Evolutionary conservation across 768 basidiomycete genomes (phyloP), one percentile per base, ranked within the genome.

Genomic region (Lyophyllum atratum): DNA sequence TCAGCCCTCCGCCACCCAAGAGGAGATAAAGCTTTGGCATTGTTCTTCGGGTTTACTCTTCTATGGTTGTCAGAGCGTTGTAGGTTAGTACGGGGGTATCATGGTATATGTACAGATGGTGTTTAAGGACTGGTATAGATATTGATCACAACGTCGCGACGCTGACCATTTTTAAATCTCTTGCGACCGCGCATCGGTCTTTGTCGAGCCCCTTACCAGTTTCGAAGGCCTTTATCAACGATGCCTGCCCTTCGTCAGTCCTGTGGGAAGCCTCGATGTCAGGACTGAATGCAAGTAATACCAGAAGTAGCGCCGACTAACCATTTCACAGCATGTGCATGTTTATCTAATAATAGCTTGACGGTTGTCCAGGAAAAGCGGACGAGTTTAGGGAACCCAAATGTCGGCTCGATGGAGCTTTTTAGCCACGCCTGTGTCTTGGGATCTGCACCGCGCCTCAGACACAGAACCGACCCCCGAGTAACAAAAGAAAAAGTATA

Each of bases 311-410:
- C 57, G 66, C 3, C 34, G 0, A 54, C 69, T 19, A 25, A 95
- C 96, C 97, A 99, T 75, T 90, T 84, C 11, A 92, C 86, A 1
- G 77, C 64, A 68, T 93, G 88, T 0, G 83, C 96, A 37, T 85
- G 76, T 66, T 91, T 91, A 49, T 96, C 93, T 15, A 99, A 74
- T 2, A 86, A 70, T 1, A 92, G 82, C 67, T 94, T 95, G 59
- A 95, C 86, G 0, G 97, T 97, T 3, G 92, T 86, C 97, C 97
- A 99, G 1, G 92, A 94, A 74, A 98, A 98, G 17, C 97, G 85
- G 3, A 86, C 95, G 37, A 98, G 72, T 17, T 85, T 89, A 0
- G 96, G 96, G 66, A 85, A 96, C 4, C 97, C 97, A 68, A 99
- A 99, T 2, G 93, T 89, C 1, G 88, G 89, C 54, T 98, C 88